These are phyloP conservation scores for Trapa bicornis DNA, from an alignment of 345 rosid genomes.

Conservation along the genomic window DNA sequence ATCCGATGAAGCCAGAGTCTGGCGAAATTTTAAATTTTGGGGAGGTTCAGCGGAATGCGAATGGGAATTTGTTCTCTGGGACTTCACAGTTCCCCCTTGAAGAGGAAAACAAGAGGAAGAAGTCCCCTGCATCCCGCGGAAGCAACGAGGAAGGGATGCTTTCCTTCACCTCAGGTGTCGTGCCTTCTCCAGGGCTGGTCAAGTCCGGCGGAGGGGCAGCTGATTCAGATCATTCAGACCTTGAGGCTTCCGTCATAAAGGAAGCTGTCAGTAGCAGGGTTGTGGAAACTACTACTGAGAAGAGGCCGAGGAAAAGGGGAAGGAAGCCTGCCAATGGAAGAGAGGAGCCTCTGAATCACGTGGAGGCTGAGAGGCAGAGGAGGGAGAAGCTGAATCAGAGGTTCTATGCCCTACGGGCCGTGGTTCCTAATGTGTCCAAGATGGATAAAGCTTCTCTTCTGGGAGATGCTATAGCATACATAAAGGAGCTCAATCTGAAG, in stretches of 20 bases:
- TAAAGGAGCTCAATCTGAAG: conserved; percentile 70
- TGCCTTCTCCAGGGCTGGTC: conserved; percentile 42
- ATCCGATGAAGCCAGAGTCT: conserved; percentile 50
- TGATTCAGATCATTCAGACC: conserved; percentile 90
- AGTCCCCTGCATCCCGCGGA: conserved; percentile 40
- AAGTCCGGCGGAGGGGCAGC: conserved; percentile 44
- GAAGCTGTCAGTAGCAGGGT: conserved; percentile 52
- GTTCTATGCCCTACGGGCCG: conserved; percentile 77
- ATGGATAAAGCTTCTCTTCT: conserved; percentile 98
- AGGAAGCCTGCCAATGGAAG: conserved; percentile 94
- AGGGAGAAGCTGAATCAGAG: conserved; percentile 90
- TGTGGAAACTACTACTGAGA: conserved; percentile 47
- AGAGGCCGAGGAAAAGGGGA: conserved; percentile 76
- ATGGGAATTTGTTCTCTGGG: conserved; percentile 41
- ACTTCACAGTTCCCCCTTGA: conserved; percentile 32
- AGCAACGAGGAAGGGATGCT: conserved; percentile 75
- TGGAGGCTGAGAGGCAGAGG: conserved; percentile 97
- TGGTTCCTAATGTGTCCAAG: conserved; percentile 89
- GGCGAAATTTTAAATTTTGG: conserved; percentile 77
- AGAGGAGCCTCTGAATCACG: conserved; percentile 93
- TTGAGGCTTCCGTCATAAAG: conserved; percentile 74
- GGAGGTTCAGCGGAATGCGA: conserved; percentile 48
- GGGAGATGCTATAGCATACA: conserved; percentile 81
- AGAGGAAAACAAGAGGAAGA: conserved; percentile 61
- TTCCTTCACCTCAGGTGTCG: conserved; percentile 66